Percentiles rank a stretch among this genome's conserved stretches.
phyloP scores from a whole-genome alignment of 306 rosid species.

The Cucurbita ficifolia region DNA sequence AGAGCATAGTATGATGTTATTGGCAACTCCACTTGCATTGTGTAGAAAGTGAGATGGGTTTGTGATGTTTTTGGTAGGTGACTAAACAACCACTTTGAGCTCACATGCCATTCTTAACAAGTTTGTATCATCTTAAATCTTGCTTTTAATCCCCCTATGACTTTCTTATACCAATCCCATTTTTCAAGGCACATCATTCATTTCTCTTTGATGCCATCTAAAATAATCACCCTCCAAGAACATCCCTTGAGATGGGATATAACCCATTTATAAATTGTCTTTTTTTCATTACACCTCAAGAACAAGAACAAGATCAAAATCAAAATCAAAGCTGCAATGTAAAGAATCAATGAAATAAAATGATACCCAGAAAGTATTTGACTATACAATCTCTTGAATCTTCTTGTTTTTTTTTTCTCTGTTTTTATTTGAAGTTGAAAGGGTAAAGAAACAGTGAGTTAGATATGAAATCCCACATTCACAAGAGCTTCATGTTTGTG shows the following conservation, averaged over 20 bases:
- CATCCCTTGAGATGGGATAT: background rate
- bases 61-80: constrained; percentile 84
- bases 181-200: constrained; percentile 44
- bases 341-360: constrained; percentile 61
- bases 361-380: constrained; percentile 24
- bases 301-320: constrained; percentile 9
- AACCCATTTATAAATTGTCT: background rate
- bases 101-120: constrained; percentile 44
- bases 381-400: constrained; percentile 36
- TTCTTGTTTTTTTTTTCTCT: background rate
- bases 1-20: background rate
- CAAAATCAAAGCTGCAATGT: constrained; percentile 1
- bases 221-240: constrained; percentile 22
- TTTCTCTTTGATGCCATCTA: constrained; percentile 43
- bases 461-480: constrained; percentile 10
- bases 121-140: constrained; percentile 24
- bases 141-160: constrained; percentile 17
- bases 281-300: background rate
- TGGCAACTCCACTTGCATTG: constrained; percentile 6
- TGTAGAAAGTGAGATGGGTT: constrained; percentile 29
- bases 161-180: constrained; percentile 24
- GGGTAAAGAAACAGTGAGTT: background rate
- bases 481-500: constrained; percentile 18
- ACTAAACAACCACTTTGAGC: constrained; percentile 85
- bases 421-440: constrained; percentile 14